These are phyloP conservation scores for Flaveria sonorensis DNA, from an alignment of 129 eudicot genomes.

Conservation along the genomic window DNA sequence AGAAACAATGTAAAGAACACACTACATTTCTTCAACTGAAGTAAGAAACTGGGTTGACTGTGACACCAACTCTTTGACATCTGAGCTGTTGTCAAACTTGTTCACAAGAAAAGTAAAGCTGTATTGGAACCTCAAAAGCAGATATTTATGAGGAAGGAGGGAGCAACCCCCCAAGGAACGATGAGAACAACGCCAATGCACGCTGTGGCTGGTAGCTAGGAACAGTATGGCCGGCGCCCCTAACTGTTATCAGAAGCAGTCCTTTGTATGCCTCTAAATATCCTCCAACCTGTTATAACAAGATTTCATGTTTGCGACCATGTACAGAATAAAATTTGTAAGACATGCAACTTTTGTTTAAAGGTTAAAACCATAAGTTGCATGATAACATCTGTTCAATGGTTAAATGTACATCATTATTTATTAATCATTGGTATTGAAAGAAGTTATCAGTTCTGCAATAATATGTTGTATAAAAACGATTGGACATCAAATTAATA, in stretches of 20 bases:
- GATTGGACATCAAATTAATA: too few relatives aligned
- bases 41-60: constrained; percentile 1
- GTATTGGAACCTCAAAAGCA: background rate
- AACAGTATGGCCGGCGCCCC: constrained; percentile 52
- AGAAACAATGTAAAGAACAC: background rate
- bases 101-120: constrained; percentile 16
- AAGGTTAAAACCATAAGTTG: too few relatives aligned
- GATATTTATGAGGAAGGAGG: constrained; percentile 40
- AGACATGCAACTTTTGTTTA: too few relatives aligned
- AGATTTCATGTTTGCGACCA: background rate
- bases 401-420: too few relatives aligned
- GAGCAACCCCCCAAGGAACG: constrained; percentile 47
- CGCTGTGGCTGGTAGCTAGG: constrained; percentile 53
- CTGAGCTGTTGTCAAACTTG: background rate
- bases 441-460: too few relatives aligned
- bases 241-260: constrained; percentile 8
- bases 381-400: too few relatives aligned
- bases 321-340: too few relatives aligned
- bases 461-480: too few relatives aligned
- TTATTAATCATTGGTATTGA: too few relatives aligned
- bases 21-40: background rate
- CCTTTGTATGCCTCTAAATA: constrained; percentile 50
- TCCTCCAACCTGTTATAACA: constrained; percentile 45
- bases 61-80: constrained; percentile 22
- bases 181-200: constrained; percentile 43